A percentile compares a stretch with the other conserved stretches of the same genome.
phyloP scores from a whole-genome alignment of 345 rosid genomes.

The Carallia pectinifolia region DNA sequence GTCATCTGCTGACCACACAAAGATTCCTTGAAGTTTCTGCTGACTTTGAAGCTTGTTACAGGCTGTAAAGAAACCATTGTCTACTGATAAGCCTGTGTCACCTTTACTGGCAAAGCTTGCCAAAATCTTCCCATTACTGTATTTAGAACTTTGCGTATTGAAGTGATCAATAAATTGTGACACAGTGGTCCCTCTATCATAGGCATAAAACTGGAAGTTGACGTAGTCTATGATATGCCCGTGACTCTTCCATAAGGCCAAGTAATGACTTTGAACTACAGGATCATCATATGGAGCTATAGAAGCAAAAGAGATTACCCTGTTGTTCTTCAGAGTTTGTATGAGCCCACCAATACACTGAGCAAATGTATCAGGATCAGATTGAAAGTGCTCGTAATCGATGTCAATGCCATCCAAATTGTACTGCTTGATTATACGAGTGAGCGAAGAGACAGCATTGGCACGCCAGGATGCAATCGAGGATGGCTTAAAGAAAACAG shows the following conservation, averaged over 20 bases:
- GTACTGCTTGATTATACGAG: not conserved
- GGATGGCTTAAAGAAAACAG: not conserved
- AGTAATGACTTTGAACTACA: not conserved
- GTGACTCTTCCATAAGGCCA: not conserved
- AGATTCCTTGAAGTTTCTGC: constrained; percentile 7
- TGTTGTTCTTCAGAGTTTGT: not conserved
- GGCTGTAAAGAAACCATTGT: constrained; percentile 8
- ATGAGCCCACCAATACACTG: not conserved
- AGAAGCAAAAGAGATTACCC: not conserved
- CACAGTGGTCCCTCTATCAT: not conserved
- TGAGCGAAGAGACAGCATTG: constrained; percentile 2
- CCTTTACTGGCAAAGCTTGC: not conserved
- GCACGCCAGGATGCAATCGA: not conserved
- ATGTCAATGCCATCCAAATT: not conserved
- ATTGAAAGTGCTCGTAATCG: not conserved
- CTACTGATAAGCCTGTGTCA: not conserved
- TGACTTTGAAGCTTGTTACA: not conserved
- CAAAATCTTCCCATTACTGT: not conserved
- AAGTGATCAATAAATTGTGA: not conserved
- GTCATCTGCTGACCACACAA: constrained; percentile 12
- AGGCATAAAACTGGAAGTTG: constrained; percentile 1
- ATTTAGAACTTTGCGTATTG: not conserved
- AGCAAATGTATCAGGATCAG: not conserved
- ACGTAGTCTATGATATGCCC: not conserved
- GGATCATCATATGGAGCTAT: not conserved